Evolutionary conservation across 2,329 filamentous ascomycete species (phyloP), one percentile per base, ranked within the genome.

Genomic region (Elsinoe necatrix): DNA sequence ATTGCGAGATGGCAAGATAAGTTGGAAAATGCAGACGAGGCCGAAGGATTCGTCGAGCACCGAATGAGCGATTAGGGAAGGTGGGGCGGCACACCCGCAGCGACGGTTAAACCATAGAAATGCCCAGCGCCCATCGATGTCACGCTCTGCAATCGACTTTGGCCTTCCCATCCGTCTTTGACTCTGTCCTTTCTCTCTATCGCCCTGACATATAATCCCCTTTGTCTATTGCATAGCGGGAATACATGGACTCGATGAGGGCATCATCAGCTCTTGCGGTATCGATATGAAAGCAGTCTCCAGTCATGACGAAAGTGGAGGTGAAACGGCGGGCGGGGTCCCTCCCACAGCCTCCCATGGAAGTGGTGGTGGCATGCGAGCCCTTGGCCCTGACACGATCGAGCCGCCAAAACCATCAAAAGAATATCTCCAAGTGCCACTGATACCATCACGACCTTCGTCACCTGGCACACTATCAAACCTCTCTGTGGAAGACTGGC

Each of bases 401-500:
- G 27, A 52, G 31, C 31, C 20, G 18, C 29, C 12, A 23, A 16
- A 52, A 7, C 29, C 48, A 35, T 37, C 52, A 27, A 56, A 56
- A 35, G 54, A 47, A 27, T 48, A 56, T 21, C 42, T 56, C 16
- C 41, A 45, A n/a, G 27, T 56, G 4, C 54, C 18, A 66, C 21
- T 45, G n/a, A 45, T 56, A 6, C 41, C 42, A 18, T 56, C 54
- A 7, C 39, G 54, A 14, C 39, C 54, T 20, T 47, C 54, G n/a
- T 75, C 77, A 1, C 68, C 71, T 12, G 75, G 74, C 58, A 72
- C 74, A 0, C 65, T 75, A 4, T 74, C 74, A 2, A 72, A 70
- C 9, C 58, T 69, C 4, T 67, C 65, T 1, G 57, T 59, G 7
- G 68, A 71, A 12, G 69, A 69, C 12, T 67, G 54, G 54, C 54